phyloP scores from a whole-genome alignment of 2,329 filamentous ascomycete species.

The Corynespora cassiicola region DNA sequence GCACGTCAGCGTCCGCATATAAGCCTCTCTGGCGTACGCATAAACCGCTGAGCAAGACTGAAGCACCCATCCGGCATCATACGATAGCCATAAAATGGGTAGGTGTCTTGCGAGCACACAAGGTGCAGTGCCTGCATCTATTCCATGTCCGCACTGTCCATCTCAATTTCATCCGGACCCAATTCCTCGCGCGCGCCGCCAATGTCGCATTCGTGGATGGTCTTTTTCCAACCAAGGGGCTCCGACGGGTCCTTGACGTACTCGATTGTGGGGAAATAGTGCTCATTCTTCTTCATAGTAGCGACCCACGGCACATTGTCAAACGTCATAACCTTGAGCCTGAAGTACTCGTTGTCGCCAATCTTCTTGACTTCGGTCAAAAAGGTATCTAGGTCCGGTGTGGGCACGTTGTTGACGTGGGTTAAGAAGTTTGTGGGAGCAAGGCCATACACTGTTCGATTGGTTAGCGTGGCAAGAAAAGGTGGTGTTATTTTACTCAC shows the following conservation, averaged over 20 bases:
- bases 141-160: slow-evolving; percentile 16
- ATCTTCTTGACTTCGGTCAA: slow-evolving; percentile 83
- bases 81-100: too few species aligned
- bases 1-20: too few species aligned
- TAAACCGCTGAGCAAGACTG: too few species aligned
- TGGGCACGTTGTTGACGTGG: slow-evolving; percentile 88
- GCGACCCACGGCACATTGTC: slow-evolving; percentile 99
- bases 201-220: slow-evolving; percentile 60
- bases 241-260: slow-evolving; percentile 64
- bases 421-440: slow-evolving; percentile 98
- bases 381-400: slow-evolving; percentile 82
- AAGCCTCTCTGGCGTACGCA: too few species aligned
- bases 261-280: slow-evolving; percentile 80
- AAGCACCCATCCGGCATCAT: too few species aligned
- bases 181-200: slow-evolving; percentile 41
- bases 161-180: slow-evolving; percentile 32
- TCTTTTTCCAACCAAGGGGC: slow-evolving; percentile 63
- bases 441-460: slow-evolving; percentile 69
- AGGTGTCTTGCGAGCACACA: too few species aligned
- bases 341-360: slow-evolving; percentile 97
- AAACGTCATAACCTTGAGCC: slow-evolving; percentile 95
- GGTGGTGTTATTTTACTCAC: slow-evolving; percentile 56
- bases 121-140: too few species aligned
- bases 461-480: slow-evolving; percentile 78
- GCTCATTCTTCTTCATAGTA: slow-evolving; percentile 99